Base-by-base conservation (phyloP, 1,139 yeast species). In the Saccharomyces hybrid region DNA sequence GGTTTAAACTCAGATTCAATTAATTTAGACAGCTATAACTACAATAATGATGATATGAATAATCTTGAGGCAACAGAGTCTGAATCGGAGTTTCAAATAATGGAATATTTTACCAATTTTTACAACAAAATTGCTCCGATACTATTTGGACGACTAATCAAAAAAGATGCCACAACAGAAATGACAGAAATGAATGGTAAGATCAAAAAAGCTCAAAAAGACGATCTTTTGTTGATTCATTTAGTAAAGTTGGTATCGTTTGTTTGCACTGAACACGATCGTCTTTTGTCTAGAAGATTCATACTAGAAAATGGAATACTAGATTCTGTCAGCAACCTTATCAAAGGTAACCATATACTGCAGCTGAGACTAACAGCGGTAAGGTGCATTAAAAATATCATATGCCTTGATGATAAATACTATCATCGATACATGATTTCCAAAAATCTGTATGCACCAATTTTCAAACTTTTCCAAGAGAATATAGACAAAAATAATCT, bases 241-340 rank as follows among this genome's bases (percentile, higher is more conserved):
- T 72, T 88, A 47, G 83, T 90, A 63, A 95, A 88, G 55, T 70
- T 89, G 59, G 71, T 87, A 5, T 75, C 82, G n/a, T 85, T 85
- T 65, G 83, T 95, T 57, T 73, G 84, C 13, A 75, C 78, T 49
- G 85, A 81, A 57, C 95, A 87, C 62, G 84, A 81, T 51, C 72
- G 78, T 30, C 59, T 71, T 3, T 68, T 78, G 2, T 82, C 89
- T 30, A 73, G 86, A 44, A 76, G 81, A 1, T 88, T 86, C 61
- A 77, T 88, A 56, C 68, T 84, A 50, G 82, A 82, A 49, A 78
- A 79, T 59, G 72, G 79, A 52, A 73, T 87, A 3, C 64, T 86
- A 48, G 63, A 71, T 11, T 86, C 88, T 0, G 73, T 88, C 13
- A 72, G 79, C 2, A 71, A 72, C 53, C 68, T 88, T 48, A 70